Evolutionary conservation across 768 basidiomycete genomes (phyloP).

Genomic region (Tricholoma terreum): DNA sequence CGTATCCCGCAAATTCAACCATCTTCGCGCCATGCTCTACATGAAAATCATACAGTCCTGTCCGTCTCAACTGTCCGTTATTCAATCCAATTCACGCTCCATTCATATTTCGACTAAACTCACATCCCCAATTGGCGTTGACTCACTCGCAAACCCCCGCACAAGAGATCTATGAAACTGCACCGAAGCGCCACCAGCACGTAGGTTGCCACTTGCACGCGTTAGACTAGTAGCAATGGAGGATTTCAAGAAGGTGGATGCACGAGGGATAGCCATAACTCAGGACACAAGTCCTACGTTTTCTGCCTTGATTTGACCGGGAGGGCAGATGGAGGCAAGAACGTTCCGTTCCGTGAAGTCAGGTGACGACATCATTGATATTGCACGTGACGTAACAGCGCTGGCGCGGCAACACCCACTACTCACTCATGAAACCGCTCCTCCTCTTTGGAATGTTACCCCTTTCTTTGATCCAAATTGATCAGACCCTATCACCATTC

Average conservation of each 20-base stretch:
- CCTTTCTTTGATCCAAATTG: too few relatives aligned
- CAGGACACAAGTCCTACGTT: background rate
- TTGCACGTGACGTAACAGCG: too few relatives aligned
- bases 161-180: background rate
- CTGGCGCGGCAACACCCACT: too few relatives aligned
- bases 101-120: background rate
- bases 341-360: too few relatives aligned
- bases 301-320: background rate
- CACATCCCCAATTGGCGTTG: conserved; percentile 13
- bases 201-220: background rate
- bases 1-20: conserved; percentile 94
- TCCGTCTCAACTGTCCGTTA: conserved; percentile 45
- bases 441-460: too few relatives aligned
- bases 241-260: background rate
- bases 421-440: too few relatives aligned
- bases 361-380: too few relatives aligned
- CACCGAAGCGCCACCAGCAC: background rate
- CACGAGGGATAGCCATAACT: background rate
- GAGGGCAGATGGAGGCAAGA: too few relatives aligned
- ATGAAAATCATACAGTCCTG: conserved; percentile 89
- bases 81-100: background rate
- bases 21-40: conserved; percentile 81
- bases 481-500: too few relatives aligned
- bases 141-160: conserved; percentile 8
- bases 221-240: background rate